Conservation (phyloP, 2,329 filamentous ascomycete genomes). For the Sporothrix brasiliensis region DNA sequence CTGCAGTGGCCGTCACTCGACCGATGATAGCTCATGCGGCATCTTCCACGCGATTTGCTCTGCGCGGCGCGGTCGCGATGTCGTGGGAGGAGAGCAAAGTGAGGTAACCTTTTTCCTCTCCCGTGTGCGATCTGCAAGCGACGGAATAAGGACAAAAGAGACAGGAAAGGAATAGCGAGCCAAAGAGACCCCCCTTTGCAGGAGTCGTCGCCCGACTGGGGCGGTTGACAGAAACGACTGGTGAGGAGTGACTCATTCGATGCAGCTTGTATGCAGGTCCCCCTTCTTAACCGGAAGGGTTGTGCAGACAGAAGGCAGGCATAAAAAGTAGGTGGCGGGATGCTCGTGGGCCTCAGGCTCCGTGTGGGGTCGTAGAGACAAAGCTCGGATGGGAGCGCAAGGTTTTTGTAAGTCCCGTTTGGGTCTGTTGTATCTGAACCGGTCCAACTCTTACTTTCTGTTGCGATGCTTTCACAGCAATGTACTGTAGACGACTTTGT, state of each 20-base stretch:
- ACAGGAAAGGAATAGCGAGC: neutral
- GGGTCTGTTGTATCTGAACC: neutral
- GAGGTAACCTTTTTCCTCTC: slow-evolving; percentile 8
- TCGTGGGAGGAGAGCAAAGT: neutral
- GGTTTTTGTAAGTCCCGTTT: neutral
- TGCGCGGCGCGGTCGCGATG: slow-evolving; percentile 32
- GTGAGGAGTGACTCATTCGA: slow-evolving; percentile 42
- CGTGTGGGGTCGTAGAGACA: slow-evolving; percentile 31
- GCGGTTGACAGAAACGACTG: slow-evolving; percentile 39
- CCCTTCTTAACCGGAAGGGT: slow-evolving; percentile 23
- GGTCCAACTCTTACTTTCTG: neutral
- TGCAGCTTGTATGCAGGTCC: slow-evolving; percentile 32
- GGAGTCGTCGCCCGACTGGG: slow-evolving; percentile 38
- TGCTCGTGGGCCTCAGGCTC: slow-evolving; percentile 5
- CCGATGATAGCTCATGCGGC: slow-evolving; percentile 15
- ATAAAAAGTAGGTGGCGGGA: slow-evolving; percentile 26
- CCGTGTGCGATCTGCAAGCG: slow-evolving; percentile 28
- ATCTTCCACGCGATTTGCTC: slow-evolving; percentile 26
- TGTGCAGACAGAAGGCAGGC: slow-evolving; percentile 32
- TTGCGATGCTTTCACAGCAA: neutral
- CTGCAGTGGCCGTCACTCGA: slow-evolving; percentile 22
- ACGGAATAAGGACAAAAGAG: neutral
- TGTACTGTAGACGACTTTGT: neutral
- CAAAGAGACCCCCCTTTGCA: slow-evolving; percentile 26
- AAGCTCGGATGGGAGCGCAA: slow-evolving; percentile 8